Base-by-base conservation (phyloP, 1,284 basidiomycete genomes). In the Inonotus hispidus region DNA sequence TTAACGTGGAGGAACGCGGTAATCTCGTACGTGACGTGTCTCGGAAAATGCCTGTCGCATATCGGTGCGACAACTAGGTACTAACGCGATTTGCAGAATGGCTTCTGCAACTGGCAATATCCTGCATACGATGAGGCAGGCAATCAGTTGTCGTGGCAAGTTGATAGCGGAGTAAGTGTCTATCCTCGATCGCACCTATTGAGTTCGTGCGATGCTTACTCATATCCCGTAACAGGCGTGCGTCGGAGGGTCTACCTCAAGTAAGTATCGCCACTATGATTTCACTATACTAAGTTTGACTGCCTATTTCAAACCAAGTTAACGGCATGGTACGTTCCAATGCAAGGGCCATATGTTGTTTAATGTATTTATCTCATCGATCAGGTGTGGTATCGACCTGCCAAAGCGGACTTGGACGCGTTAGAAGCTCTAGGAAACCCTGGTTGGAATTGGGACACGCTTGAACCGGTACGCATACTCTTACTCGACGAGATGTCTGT, bases 381-480 rank as follows among this genome's bases (percentile, higher is more conserved):
- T 32, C 32, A 59, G 59, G 64, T 56, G 35, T 64, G 41, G 37
- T 61, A 58, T 38, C 59, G 63, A 14, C 60, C 61, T 1, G 61
- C 64, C n/a, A 62, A 63, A 47, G 59, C 52, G 10, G 66, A 67
- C n/a, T 47, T 61, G 16, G 52, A 66, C 41, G 56, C 61, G 2
- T 39, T 67, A 6, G 61, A 65, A 37, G 19, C 14, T 21, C 55
- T 67, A 4, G 66, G 66, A 10, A 66, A 64, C 47, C 47, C 58
- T 14, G 66, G 65, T 16, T 67, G 66, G 66, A 64, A 64, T 54
- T 67, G 66, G 66, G 52, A 67, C 27, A 25, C 57, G 7, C 29
- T 67, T 16, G 59, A 61, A 45, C 59, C 59, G 13, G 59, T 60
- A 35, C 13, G 59, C 45, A 29, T 7, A n/a, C 19, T 45, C 8